Conservation (phyloP, 192 early-diverging fungal genomes). For the Coemansia sp. region DNA sequence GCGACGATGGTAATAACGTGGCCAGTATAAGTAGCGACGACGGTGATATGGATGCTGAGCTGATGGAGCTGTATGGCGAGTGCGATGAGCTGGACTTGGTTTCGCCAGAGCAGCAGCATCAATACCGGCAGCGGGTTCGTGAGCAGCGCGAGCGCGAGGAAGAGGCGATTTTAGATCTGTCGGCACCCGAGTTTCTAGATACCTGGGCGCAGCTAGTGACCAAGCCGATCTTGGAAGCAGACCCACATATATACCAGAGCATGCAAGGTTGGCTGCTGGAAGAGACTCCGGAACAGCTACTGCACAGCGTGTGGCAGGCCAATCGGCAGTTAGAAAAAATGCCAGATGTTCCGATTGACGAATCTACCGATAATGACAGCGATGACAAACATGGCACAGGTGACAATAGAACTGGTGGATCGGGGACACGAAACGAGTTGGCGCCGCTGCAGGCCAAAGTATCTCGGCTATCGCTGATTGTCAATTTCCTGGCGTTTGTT, state of each 20-base stretch:
- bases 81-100: conserved; percentile 11
- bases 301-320: conserved; percentile 10
- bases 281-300: conserved; percentile 2
- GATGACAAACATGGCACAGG: conserved; percentile 1
- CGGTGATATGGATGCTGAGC: conserved; percentile 10
- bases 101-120: conserved; percentile 13
- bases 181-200: conserved; percentile 28
- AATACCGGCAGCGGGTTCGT: conserved; percentile 18
- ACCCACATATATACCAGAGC: conserved; percentile 18
- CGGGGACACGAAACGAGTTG: neutral
- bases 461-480: conserved; percentile 23
- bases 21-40: neutral
- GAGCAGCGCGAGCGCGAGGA: conserved; percentile 31
- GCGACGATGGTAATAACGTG: conserved; percentile 4
- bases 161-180: conserved; percentile 26
- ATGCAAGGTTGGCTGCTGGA: conserved; percentile 38
- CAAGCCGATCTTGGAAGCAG: conserved; percentile 12
- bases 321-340: conserved; percentile 43
- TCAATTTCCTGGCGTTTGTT: conserved; percentile 37
- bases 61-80: conserved; percentile 25
- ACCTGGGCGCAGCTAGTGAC: conserved; percentile 38
- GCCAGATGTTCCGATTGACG: conserved; percentile 21
- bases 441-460: conserved; percentile 12
- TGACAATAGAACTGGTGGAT: neutral
- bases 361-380: neutral